These are phyloP conservation scores for Bremia lactucae DNA, from an alignment of 352 stramenopile genomes.

Conservation along the genomic window DNA sequence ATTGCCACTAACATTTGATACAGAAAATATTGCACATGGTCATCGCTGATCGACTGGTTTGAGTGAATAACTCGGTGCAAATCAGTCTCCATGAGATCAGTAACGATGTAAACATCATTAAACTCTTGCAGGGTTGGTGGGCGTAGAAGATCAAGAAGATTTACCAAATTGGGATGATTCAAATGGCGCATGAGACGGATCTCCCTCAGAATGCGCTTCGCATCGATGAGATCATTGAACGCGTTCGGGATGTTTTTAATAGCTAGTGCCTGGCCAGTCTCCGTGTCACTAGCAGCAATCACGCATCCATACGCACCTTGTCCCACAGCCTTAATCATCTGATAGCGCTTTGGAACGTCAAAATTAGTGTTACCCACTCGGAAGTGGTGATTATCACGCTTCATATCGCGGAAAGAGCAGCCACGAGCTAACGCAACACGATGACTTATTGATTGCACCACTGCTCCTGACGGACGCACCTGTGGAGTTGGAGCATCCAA, in stretches of 20 bases:
- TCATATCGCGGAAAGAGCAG: slow-evolving; percentile 77
- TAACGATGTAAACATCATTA: slow-evolving; percentile 83
- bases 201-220: slow-evolving; percentile 81
- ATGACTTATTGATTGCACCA: slow-evolving; percentile 46
- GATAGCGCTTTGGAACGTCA: slow-evolving; percentile 73
- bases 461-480: slow-evolving; percentile 26
- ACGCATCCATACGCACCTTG: slow-evolving; percentile 89
- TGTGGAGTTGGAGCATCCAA: slow-evolving; percentile 41
- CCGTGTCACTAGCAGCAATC: slow-evolving; percentile 80
- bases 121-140: slow-evolving; percentile 80
- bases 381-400: slow-evolving; percentile 83
- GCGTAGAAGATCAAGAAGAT: slow-evolving; percentile 66
- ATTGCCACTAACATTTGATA: slow-evolving; percentile 74
- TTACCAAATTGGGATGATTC: slow-evolving; percentile 76
- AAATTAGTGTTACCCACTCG: slow-evolving; percentile 82
- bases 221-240: slow-evolving; percentile 83
- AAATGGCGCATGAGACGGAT: slow-evolving; percentile 84
- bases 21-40: slow-evolving; percentile 72
- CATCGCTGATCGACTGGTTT: slow-evolving; percentile 71
- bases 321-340: slow-evolving; percentile 85
- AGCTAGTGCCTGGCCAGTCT: slow-evolving; percentile 83
- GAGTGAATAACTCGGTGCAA: slow-evolving; percentile 72
- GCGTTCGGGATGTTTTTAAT: slow-evolving; percentile 96
- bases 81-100: slow-evolving; percentile 72
- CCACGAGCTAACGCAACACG: slow-evolving; percentile 49